Evolutionary conservation across 2,329 filamentous ascomycete species (phyloP), one percentile per base, ranked within the genome.

Genomic region (Nemania serpens): DNA sequence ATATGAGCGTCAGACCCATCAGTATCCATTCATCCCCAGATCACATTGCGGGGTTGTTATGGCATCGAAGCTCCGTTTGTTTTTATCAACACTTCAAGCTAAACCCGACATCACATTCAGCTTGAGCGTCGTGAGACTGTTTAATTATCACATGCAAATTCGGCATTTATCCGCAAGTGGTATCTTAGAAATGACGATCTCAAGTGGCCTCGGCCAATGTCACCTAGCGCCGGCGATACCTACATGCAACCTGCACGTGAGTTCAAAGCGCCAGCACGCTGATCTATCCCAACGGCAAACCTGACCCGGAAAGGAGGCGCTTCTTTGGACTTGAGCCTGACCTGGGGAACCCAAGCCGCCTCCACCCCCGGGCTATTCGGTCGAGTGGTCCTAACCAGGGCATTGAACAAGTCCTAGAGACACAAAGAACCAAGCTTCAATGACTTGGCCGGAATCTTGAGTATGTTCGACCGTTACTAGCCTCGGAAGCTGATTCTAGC

Each of bases 111-210:
- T 20, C 22, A 61, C 45, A 41, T 37, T 55, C 46, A 55, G 49
- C 33, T 42, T 20, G 37, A 46, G 43, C 41, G 11, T 43, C 10
- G n/a, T 29, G 41, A 52, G 53, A 18, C 43, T 39, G 12, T 25
- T 15, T 17, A 36, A 15, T n/a, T 33, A 37, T 62, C 59, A 62
- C 59, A 62, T 59, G 59, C 20, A 50, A 62, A 47, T 51, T 62
- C 59, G 59, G 59, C 51, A 59, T 20, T 37, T 25, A 20, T 42
- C 13, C 58, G 45, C 34, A 46, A 18, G 55, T 51, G 45, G 18
- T 34, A 15, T n/a, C 9, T 39, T 12, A 10, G 4, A n/a, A n/a
- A 39, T 39, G 15, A 33, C 43, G 25, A 39, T 34, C 46, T 29
- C 17, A 52, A 33, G 41, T 52, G 55, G 55, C 47, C 51, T 43